phyloP scores from a whole-genome alignment of 441 rosid genomes.

The Arabidopsis lyrata region DNA sequence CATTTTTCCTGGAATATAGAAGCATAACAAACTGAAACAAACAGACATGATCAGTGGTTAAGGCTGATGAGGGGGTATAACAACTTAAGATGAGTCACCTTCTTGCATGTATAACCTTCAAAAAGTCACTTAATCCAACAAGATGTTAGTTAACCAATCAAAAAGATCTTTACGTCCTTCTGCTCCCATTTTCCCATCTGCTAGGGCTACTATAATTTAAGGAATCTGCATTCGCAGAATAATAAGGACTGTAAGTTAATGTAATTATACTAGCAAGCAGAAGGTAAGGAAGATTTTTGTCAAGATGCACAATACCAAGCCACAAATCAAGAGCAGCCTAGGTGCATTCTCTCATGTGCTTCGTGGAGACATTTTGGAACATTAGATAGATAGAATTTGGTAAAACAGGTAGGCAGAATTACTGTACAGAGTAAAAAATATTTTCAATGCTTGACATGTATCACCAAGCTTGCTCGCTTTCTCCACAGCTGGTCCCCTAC shows the following conservation, averaged over 20 bases:
- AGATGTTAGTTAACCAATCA: not conserved
- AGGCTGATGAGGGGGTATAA: too few species aligned
- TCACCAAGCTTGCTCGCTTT: too few species aligned
- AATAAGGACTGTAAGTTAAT: not conserved
- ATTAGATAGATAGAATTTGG: slow-evolving; percentile 41
- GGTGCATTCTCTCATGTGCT: not conserved
- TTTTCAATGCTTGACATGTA: too few species aligned
- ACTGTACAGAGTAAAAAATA: too few species aligned
- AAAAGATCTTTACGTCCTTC: slow-evolving; percentile 99
- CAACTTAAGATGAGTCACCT: too few species aligned
- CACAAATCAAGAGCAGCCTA: not conserved
- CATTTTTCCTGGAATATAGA: slow-evolving; percentile 63
- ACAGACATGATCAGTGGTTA: not conserved
- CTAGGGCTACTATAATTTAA: slow-evolving; percentile 53
- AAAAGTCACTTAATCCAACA: too few species aligned
- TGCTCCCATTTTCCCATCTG: slow-evolving; percentile 92
- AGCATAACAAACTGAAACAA: slow-evolving; percentile 1
- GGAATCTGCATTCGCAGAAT: slow-evolving; percentile 51
- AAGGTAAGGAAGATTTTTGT: too few species aligned
- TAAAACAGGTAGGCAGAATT: too few species aligned
- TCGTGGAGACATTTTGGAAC: slow-evolving; percentile 75
- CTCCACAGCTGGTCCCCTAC: too few species aligned
- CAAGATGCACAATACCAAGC: too few species aligned
- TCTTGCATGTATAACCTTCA: slow-evolving; percentile 39
- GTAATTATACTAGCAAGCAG: too few species aligned